These are phyloP conservation scores for Solanum commersonii DNA, from an alignment of 257 asterid species.

Conservation along the genomic window DNA sequence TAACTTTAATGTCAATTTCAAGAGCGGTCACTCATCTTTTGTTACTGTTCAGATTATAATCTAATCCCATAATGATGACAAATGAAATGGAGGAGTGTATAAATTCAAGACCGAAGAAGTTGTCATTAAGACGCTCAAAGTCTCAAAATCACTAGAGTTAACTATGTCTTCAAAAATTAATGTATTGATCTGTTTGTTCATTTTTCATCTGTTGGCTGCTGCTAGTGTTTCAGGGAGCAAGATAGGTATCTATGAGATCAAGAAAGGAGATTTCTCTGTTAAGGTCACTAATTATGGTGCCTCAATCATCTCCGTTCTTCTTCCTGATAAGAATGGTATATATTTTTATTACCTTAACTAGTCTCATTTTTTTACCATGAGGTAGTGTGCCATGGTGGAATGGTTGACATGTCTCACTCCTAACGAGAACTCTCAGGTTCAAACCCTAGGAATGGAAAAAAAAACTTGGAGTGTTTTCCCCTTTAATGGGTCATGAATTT, in stretches of 20 bases:
- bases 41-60: neutral
- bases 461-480: neutral
- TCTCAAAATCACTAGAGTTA: neutral
- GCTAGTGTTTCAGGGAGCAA: neutral
- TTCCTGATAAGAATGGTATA: constrained; percentile 10
- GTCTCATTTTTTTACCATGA: neutral
- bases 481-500: neutral
- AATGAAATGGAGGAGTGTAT: neutral
- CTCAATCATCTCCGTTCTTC: neutral
- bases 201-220: neutral
- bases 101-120: neutral
- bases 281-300: constrained; percentile 11
- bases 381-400: neutral
- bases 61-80: neutral
- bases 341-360: neutral
- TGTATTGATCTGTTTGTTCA: neutral
- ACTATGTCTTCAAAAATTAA: neutral
- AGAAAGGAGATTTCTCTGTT: neutral
- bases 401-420: neutral
- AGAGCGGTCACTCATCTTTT: neutral
- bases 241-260: neutral
- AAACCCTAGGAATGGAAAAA: neutral
- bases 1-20: neutral
- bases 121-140: neutral
- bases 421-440: neutral